Conservation (phyloP, 2,329 filamentous ascomycete genomes). For the Fusarium gaditjirri region DNA sequence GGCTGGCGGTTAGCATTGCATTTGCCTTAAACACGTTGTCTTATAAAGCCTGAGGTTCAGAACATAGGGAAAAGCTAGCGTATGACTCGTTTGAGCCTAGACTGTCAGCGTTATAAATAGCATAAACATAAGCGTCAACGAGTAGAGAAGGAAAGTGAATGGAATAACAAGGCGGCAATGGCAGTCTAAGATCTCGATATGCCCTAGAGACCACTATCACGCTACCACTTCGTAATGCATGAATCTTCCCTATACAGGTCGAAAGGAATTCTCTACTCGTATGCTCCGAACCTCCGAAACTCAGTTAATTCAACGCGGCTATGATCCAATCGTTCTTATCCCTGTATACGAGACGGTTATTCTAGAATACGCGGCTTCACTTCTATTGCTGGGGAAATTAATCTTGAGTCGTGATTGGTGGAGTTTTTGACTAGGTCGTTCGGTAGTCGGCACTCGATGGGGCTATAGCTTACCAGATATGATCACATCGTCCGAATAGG, state of each 20-base stretch:
- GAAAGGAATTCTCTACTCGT: neutral
- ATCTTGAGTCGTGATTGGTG: slow-evolving; percentile 22
- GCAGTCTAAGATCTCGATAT: neutral
- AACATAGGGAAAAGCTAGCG: rapidly evolving
- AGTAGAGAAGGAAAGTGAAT: neutral
- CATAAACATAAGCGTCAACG: neutral
- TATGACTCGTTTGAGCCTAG: neutral
- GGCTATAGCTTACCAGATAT: slow-evolving; percentile 15
- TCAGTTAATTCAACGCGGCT: neutral
- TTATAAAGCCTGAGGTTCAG: neutral
- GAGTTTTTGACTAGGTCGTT: neutral
- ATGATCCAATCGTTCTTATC: neutral
- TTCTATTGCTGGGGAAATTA: slow-evolving; percentile 32
- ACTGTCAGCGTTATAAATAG: rapidly evolving
- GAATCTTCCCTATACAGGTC: neutral
- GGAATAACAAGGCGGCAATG: neutral
- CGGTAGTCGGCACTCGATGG: slow-evolving; percentile 31
- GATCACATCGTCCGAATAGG: slow-evolving; percentile 8
- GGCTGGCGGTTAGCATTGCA: no score
- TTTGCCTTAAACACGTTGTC: neutral
- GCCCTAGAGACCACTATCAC: neutral
- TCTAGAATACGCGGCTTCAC: slow-evolving; percentile 5
- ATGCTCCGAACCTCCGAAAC: neutral
- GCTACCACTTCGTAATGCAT: neutral
- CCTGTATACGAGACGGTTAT: neutral